Conservation (phyloP, 208 protist genomes). For the Borovskyia barvae region DNA sequence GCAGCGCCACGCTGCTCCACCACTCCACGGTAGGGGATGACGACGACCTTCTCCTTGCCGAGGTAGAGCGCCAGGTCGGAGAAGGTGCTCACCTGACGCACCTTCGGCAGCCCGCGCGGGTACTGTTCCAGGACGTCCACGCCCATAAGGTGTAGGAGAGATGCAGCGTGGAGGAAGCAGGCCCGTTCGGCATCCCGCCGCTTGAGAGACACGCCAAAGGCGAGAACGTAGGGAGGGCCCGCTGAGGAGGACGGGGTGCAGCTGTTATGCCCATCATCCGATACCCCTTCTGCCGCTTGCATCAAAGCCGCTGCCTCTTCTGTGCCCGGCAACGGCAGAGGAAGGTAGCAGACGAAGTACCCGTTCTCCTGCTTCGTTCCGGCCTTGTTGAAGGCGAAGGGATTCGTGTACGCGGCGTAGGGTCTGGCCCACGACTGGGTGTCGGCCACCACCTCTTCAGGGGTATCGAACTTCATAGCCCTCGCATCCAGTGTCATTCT, state of each 20-base stretch:
- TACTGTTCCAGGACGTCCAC: slow-evolving; percentile 56
- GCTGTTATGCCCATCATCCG: neutral
- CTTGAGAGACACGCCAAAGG: slow-evolving; percentile 71
- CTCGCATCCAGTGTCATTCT: too few relatives aligned
- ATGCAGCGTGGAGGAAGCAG: slow-evolving; percentile 80
- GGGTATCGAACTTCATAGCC: too few relatives aligned
- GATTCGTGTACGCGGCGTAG: neutral
- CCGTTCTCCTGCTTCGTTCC: neutral
- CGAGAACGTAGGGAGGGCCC: slow-evolving; percentile 28
- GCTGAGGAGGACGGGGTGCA: neutral
- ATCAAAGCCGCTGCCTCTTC: neutral
- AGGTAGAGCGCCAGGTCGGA: slow-evolving; percentile 11
- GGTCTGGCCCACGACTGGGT: neutral
- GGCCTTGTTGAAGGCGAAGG: neutral
- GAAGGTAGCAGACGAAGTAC: slow-evolving; percentile 8
- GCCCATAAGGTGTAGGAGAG: slow-evolving; percentile 41
- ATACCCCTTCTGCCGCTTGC: slow-evolving; percentile 2
- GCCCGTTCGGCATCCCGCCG: slow-evolving; percentile 78
- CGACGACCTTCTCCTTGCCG: neutral
- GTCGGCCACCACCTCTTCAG: neutral
- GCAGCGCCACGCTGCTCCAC: too few relatives aligned
- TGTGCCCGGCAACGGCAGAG: slow-evolving; percentile 2
- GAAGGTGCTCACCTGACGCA: slow-evolving; percentile 14
- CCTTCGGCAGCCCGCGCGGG: slow-evolving; percentile 42
- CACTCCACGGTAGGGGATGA: too few relatives aligned